phyloP scores from a whole-genome alignment of 768 basidiomycete species.

The Rhizopogon sp. region DNA sequence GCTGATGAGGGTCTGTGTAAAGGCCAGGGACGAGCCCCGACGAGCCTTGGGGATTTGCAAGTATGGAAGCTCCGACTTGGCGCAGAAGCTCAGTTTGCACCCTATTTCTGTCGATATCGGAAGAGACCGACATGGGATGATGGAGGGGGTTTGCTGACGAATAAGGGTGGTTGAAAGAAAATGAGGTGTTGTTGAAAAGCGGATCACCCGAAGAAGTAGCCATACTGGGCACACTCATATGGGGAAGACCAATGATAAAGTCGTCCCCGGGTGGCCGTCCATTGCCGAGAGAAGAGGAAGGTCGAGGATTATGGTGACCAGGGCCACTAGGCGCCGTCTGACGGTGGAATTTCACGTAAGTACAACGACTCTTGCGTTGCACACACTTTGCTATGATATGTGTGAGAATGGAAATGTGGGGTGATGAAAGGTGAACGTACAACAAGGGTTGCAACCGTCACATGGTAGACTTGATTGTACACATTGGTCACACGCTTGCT shows the following conservation, averaged over 20 bases:
- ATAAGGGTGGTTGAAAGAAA: slow-evolving; percentile 22
- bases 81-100: slow-evolving; percentile 40
- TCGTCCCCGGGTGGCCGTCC: slow-evolving; percentile 33
- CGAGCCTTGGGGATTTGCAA: slow-evolving; percentile 5
- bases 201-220: slow-evolving; percentile 20
- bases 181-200: slow-evolving; percentile 26
- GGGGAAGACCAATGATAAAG: slow-evolving; percentile 37
- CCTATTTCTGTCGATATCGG: slow-evolving; percentile 43
- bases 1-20: slow-evolving; percentile 12
- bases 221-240: slow-evolving; percentile 28
- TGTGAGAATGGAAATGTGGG: slow-evolving; percentile 4
- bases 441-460: slow-evolving; percentile 75
- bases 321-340: slow-evolving; percentile 78
- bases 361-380: slow-evolving; percentile 67
- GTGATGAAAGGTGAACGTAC: slow-evolving; percentile 36
- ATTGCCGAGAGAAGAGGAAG: slow-evolving; percentile 21
- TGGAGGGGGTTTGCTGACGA: slow-evolving; percentile 16
- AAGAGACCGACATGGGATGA: slow-evolving; percentile 13
- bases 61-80: slow-evolving; percentile 20
- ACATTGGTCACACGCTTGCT: slow-evolving; percentile 84
- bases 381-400: slow-evolving; percentile 60
- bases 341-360: slow-evolving; percentile 78
- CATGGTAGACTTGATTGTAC: slow-evolving; percentile 71
- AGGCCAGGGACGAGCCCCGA: slow-evolving; percentile 7
- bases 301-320: slow-evolving; percentile 47